Base-by-base conservation (phyloP, 805 yeast genomes). In the Saitoella complicata region DNA sequence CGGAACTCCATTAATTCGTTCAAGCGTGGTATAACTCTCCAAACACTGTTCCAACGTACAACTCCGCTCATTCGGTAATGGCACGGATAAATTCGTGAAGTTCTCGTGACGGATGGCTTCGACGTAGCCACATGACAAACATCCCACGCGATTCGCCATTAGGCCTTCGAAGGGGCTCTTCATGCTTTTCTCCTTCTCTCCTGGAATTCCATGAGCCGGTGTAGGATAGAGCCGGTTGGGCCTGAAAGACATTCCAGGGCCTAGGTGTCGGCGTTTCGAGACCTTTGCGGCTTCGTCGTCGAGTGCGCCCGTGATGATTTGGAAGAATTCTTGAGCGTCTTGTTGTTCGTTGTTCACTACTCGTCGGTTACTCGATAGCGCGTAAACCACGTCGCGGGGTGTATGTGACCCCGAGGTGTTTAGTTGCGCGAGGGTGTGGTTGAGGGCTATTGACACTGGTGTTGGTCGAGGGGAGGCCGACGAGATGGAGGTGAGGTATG, bases 41-140 rank as follows among this genome's bases (percentile, higher is more conserved):
- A 83, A 60, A 44, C 82, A 65, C 11, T 71, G 75, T 5, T 37
- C 21, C 41, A 42, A 6, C 38, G 46, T 2, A 45, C 40, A 8
- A 41, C 39, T 3, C 43, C 47, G 21, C 39, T 34, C 11, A 5
- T 36, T 10, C 40, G 51, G 49, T 10, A 49, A 37, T 10, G 48
- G 38, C n/a, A 63, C 44, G 35, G 63, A 67, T 12, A 63, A 53
- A 1, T 64, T 58, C 31, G 65, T 59, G n/a, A 77, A 70, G 0
- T 84, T 82, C 1, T 91, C 79, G 51, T 78, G 80, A 49, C 95
- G 70, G 11, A 87, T 78, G 2, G 96, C 96, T 45, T 95, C 95
- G 60, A 77, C 83, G 55, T 88, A 96, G 47, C 95, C 95, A 69
- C 97, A 88, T 10, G 69, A 68, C 43, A 83, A 68, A 59, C 97